A percentile compares a stretch with the other conserved stretches of the same genome.
phyloP scores from a whole-genome alignment of 768 basidiomycete species.

The Phaffia tasmanica region DNA sequence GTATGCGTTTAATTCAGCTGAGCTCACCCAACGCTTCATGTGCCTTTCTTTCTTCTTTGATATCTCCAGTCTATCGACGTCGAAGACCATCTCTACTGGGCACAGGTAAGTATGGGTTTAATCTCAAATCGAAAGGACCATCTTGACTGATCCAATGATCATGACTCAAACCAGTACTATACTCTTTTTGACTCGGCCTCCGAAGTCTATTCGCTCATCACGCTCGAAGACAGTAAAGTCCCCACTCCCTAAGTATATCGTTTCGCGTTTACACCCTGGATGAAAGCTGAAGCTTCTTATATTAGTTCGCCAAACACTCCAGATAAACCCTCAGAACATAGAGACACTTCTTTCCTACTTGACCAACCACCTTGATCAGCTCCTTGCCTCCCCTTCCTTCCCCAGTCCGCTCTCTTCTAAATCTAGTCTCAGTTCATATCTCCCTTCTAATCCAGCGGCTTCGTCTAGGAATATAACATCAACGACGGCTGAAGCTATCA shows the following conservation, averaged over 20 bases:
- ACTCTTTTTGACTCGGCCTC: slow-evolving; percentile 76
- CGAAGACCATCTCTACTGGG: slow-evolving; percentile 65
- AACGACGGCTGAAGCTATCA: slow-evolving; percentile 68
- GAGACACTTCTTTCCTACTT: slow-evolving; percentile 66
- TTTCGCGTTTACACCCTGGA: not conserved
- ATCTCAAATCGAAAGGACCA: not conserved
- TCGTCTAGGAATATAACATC: slow-evolving; percentile 34
- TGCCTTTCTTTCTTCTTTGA: not conserved
- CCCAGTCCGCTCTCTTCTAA: slow-evolving; percentile 20
- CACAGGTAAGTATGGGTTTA: slow-evolving; percentile 51
- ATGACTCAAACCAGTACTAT: slow-evolving; percentile 50
- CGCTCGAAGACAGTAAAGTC: slow-evolving; percentile 66
- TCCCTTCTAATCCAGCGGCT: not conserved
- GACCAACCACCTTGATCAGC: slow-evolving; percentile 38
- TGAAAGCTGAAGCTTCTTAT: not conserved
- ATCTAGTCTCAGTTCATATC: slow-evolving; percentile 8
- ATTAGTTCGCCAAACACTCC: slow-evolving; percentile 67
- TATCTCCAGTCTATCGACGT: slow-evolving; percentile 1
- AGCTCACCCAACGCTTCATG: not conserved
- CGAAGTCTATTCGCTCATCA: slow-evolving; percentile 80
- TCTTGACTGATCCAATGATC: slow-evolving; percentile 2
- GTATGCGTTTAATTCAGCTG: not conserved
- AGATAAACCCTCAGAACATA: slow-evolving; percentile 75
- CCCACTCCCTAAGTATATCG: slow-evolving; percentile 10
- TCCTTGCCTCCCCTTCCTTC: slow-evolving; percentile 33